A percentile compares a stretch with the other conserved stretches of the same genome.
Evolutionary conservation across 306 rosid genomes (phyloP).

Genomic region (Cucumis cinereus): DNA sequence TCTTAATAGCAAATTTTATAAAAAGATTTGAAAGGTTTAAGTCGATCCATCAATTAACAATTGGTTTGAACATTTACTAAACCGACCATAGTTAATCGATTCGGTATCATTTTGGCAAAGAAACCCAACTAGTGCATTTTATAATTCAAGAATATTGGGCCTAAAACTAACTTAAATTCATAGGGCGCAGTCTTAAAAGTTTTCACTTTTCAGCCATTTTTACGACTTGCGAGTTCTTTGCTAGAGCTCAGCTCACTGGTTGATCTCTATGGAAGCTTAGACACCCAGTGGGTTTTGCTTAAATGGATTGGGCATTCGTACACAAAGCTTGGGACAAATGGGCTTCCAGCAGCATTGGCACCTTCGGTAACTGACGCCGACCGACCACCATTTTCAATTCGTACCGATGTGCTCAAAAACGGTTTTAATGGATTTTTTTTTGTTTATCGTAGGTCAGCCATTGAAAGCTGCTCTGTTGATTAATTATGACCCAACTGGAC

Average conservation of each 20-base stretch:
- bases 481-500: conserved; percentile 54
- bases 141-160: no score
- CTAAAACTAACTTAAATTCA: no score
- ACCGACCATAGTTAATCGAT: no score
- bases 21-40: no score
- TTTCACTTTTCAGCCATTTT: neutral
- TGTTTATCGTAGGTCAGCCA: conserved; percentile 26
- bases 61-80: no score
- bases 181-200: no score
- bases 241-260: neutral
- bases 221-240: neutral
- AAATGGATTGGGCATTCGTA: conserved; percentile 60
- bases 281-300: neutral
- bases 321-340: conserved; percentile 60
- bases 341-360: conserved; percentile 43
- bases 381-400: neutral
- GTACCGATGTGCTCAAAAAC: neutral
- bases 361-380: conserved; percentile 37
- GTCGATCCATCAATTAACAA: no score
- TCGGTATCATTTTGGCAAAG: no score
- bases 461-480: conserved; percentile 49
- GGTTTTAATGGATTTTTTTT: conserved; percentile 1
- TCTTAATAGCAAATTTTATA: no score
- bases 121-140: no score
- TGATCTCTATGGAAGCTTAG: neutral